Evolutionary conservation across 2,329 filamentous ascomycete species (phyloP).

Genomic region (Davidsoniella eucalypti): DNA sequence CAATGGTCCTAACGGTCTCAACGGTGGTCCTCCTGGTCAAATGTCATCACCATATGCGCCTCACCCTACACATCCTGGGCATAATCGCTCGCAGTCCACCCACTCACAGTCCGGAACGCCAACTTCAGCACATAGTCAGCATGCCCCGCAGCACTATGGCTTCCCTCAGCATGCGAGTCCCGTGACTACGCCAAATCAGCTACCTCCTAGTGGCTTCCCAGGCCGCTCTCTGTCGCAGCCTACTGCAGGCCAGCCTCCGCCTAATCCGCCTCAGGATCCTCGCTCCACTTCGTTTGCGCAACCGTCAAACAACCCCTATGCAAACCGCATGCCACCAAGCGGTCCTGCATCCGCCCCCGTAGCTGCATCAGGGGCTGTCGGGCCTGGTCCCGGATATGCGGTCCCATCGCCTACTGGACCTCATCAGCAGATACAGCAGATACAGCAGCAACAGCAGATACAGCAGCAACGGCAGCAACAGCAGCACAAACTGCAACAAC

Average conservation of each 20-base stretch:
- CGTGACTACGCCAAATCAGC: conserved; percentile 24
- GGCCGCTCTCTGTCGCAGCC: background rate
- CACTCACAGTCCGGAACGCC: conserved; percentile 41
- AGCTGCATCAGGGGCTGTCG: background rate
- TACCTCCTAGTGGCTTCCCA: conserved; percentile 16
- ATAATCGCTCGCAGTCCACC: conserved; percentile 38
- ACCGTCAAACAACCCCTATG: conserved; percentile 6
- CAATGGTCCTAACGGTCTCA: background rate
- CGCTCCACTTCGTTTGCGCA: conserved; percentile 11
- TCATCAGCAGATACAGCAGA: background rate
- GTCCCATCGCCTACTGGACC: background rate
- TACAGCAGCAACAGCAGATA: background rate
- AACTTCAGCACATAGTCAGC: conserved; percentile 45
- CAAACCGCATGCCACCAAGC: background rate
- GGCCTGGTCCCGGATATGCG: conserved; percentile 1
- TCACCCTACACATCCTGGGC: conserved; percentile 16
- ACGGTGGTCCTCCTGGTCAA: background rate
- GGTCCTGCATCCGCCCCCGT: background rate
- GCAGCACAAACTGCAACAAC: background rate
- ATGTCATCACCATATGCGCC: no score
- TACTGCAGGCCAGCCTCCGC: conserved; percentile 31
- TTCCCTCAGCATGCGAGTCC: conserved; percentile 38
- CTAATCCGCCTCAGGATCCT: conserved; percentile 1
- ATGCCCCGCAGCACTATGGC: conserved; percentile 17
- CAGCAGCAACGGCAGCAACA: conserved; percentile 1